These are phyloP conservation scores for Sclerotinia glacialis DNA, from an alignment of 2,329 filamentous ascomycete species.

Conservation along the genomic window DNA sequence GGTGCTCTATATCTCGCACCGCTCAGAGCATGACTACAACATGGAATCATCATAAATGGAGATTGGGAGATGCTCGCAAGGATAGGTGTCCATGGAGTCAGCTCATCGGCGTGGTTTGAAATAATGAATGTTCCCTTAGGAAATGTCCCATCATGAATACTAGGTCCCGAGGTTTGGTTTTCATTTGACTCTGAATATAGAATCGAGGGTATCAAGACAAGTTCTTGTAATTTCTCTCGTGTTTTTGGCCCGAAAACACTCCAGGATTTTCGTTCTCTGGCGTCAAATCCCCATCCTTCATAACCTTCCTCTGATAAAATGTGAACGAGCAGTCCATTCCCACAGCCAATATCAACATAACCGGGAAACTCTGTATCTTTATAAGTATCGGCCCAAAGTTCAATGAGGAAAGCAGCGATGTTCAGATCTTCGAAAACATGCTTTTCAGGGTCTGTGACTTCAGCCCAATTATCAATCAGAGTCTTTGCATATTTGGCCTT, in stretches of 20 bases:
- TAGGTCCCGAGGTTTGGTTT: slow-evolving; percentile 31
- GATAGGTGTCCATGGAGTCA: slow-evolving; percentile 93
- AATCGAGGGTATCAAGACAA: slow-evolving; percentile 56
- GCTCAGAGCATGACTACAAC: slow-evolving; percentile 84
- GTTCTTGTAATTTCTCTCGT: slow-evolving; percentile 53
- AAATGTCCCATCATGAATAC: slow-evolving; percentile 64
- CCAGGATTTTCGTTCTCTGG: slow-evolving; percentile 83
- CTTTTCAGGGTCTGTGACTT: slow-evolving; percentile 82
- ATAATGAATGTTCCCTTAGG: slow-evolving; percentile 80
- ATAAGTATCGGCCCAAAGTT: slow-evolving; percentile 89
- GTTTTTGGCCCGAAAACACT: slow-evolving; percentile 58
- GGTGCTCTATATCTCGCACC: slow-evolving; percentile 71
- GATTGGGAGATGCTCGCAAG: slow-evolving; percentile 72
- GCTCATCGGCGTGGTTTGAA: slow-evolving; percentile 94
- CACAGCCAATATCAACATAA: slow-evolving; percentile 94
- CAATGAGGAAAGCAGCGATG: slow-evolving; percentile 89
- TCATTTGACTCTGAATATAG: slow-evolving; percentile 25
- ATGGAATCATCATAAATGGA: slow-evolving; percentile 90
- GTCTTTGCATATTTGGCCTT: slow-evolving; percentile 74
- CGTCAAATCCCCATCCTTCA: slow-evolving; percentile 86
- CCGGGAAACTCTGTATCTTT: slow-evolving; percentile 62
- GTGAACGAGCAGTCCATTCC: slow-evolving; percentile 86
- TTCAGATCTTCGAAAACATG: slow-evolving; percentile 93
- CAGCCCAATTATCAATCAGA: slow-evolving; percentile 75
- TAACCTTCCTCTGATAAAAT: slow-evolving; percentile 81